Conservation (phyloP, 2,329 filamentous ascomycete genomes). For the Teratosphaeriaceae sp. region DNA sequence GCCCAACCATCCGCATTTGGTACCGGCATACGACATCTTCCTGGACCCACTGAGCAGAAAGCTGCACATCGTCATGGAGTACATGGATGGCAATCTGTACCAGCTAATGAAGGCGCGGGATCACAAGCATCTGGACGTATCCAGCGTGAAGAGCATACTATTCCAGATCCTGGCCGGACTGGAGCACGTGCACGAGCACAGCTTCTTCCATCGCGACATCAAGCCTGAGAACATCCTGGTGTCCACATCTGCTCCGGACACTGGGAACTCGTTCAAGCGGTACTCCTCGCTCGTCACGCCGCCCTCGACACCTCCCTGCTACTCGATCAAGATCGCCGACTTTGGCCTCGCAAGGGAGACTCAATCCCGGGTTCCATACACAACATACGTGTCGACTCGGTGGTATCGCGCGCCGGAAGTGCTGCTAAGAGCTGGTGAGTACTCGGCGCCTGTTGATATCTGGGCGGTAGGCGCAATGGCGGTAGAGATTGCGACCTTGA, state of each 20-base stretch:
- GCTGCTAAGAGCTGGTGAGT: constrained; percentile 85
- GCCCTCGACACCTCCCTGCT: constrained; percentile 85
- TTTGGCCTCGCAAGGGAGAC: constrained; percentile 97
- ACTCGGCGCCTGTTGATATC: constrained; percentile 95
- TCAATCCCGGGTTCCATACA: constrained; percentile 92
- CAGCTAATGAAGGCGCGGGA: constrained; percentile 98
- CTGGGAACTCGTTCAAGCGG: constrained; percentile 76
- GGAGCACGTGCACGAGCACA: constrained; percentile 93
- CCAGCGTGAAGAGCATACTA: constrained; percentile 93
- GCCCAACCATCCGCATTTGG: constrained; percentile 80
- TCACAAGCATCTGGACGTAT: constrained; percentile 84
- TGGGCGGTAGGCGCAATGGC: constrained; percentile 99
- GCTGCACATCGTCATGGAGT: constrained; percentile 97
- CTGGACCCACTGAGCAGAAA: constrained; percentile 94
- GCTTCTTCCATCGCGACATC: constrained; percentile 98
- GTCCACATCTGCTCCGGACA: constrained; percentile 80
- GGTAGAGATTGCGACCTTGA: constrained; percentile 92
- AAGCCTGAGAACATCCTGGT: constrained; percentile 99
- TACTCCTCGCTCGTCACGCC: constrained; percentile 93
- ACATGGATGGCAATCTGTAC: constrained; percentile 99
- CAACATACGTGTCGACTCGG: constrained; percentile 94
- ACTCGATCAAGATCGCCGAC: constrained; percentile 97
- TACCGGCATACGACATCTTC: constrained; percentile 98
- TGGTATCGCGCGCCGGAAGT: constrained; percentile 96
- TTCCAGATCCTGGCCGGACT: constrained; percentile 95